Conservation (phyloP, 108 stramenopile genomes). For the Skeletonema costatum region DNA sequence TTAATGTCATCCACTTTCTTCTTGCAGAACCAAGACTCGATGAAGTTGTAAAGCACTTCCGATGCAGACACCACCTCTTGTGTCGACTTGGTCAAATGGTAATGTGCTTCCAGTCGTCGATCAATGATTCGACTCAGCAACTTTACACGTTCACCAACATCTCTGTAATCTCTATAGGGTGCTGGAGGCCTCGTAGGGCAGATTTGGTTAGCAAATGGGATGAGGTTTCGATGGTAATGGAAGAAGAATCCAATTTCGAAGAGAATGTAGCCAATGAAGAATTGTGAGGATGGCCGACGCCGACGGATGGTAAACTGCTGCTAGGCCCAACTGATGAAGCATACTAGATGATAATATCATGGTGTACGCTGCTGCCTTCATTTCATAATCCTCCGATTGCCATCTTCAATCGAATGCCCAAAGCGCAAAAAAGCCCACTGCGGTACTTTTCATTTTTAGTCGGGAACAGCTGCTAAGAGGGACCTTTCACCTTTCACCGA, state of each 20-base stretch:
- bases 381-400: too few relatives aligned
- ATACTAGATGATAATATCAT: not conserved
- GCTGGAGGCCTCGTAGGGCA: conserved; percentile 3
- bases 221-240: conserved; percentile 18
- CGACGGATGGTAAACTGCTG: not conserved
- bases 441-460: too few relatives aligned
- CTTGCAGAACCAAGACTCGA: conserved; percentile 36
- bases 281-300: not conserved
- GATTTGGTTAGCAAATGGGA: conserved; percentile 23
- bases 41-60: conserved; percentile 30
- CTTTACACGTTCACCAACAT: conserved; percentile 13
- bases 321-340: not conserved
- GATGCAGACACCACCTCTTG: conserved; percentile 1
- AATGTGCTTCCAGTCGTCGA: conserved; percentile 1
- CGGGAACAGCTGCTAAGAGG: too few relatives aligned
- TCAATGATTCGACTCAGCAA: conserved; percentile 19
- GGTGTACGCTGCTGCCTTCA: too few relatives aligned
- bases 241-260: conserved; percentile 42
- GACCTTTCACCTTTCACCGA: too few relatives aligned
- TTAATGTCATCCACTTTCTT: conserved; percentile 3
- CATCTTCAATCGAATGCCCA: too few relatives aligned
- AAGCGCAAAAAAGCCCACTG: too few relatives aligned
- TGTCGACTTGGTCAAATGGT: not conserved
- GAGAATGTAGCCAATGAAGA: conserved; percentile 22
- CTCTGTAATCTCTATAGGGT: conserved; percentile 31